These are phyloP conservation scores for Leptographium wingfieldii DNA, from an alignment of 2,329 filamentous ascomycete genomes.

Conservation along the genomic window DNA sequence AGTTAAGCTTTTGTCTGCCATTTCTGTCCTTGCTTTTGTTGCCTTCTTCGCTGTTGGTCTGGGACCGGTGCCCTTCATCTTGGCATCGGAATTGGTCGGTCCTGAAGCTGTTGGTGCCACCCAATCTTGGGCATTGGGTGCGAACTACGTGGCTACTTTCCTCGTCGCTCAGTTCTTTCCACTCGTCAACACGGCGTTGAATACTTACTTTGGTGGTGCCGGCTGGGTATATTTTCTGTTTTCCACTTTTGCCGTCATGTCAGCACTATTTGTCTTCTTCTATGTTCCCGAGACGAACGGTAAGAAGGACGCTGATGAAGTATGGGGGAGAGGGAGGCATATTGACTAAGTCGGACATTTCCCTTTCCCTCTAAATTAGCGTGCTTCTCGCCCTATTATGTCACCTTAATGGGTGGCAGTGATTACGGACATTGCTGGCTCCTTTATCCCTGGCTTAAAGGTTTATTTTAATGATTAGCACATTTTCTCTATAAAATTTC, in stretches of 20 bases:
- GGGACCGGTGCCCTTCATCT: constrained; percentile 87
- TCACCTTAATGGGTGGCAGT: background rate
- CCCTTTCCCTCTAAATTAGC: background rate
- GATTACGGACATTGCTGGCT: background rate
- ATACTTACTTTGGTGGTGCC: constrained; percentile 47
- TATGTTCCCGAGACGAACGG: constrained; percentile 81
- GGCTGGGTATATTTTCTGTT: constrained; percentile 93
- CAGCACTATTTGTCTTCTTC: constrained; percentile 58
- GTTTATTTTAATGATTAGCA: background rate
- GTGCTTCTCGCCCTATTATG: background rate
- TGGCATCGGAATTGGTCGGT: constrained; percentile 81
- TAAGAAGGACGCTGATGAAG: constrained; percentile 71
- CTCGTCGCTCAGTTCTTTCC: constrained; percentile 93
- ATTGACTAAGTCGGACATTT: constrained; percentile 25
- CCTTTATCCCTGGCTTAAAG: background rate
- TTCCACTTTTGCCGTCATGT: constrained; percentile 55
- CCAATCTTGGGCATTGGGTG: constrained; percentile 75
- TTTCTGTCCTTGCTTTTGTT: constrained; percentile 77
- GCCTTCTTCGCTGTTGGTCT: constrained; percentile 81
- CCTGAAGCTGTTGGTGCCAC: constrained; percentile 84
- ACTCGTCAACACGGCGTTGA: constrained; percentile 64
- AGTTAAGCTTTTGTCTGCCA: constrained; percentile 62
- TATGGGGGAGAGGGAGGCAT: constrained; percentile 63
- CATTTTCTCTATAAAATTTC: background rate
- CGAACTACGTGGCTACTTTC: constrained; percentile 86